Evolutionary conservation across 1,284 basidiomycete species (phyloP).

Genomic region (Rhodotorula sp.): DNA sequence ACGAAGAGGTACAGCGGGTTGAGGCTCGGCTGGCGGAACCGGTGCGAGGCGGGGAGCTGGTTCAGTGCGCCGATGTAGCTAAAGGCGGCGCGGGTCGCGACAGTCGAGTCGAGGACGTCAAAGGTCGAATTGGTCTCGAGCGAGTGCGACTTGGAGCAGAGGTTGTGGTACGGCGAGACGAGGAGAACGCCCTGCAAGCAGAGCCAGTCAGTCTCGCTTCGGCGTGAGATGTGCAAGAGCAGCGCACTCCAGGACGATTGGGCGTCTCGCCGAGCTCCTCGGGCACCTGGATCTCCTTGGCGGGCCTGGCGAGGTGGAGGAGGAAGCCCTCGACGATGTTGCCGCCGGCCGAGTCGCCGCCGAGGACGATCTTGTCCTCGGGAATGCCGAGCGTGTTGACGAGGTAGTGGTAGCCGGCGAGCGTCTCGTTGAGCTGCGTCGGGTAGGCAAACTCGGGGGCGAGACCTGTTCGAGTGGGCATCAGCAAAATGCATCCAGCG

Average conservation of each 20-base stretch:
- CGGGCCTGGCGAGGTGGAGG: constrained; percentile 33
- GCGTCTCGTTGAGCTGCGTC: constrained; percentile 63
- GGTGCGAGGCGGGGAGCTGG: constrained; percentile 2
- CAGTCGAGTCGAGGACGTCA: constrained; percentile 21
- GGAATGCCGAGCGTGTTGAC: constrained; percentile 56
- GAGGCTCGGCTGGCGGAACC: neutral
- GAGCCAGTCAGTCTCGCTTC: too few relatives aligned
- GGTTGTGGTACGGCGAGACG: constrained; percentile 31
- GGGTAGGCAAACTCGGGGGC: constrained; percentile 51
- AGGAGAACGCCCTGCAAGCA: constrained; percentile 28
- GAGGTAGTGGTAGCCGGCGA: constrained; percentile 65
- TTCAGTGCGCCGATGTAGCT: constrained; percentile 29
- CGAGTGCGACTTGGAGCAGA: constrained; percentile 14
- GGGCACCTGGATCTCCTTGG: constrained; percentile 19
- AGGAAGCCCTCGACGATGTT: constrained; percentile 57
- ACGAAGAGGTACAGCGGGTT: constrained; percentile 16
- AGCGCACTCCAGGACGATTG: constrained; percentile 17
- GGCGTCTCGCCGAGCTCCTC: constrained; percentile 19
- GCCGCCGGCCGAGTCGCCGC: constrained; percentile 69
- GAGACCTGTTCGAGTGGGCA: constrained; percentile 5
- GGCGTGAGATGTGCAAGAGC: accelerated
- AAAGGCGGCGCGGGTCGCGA: constrained; percentile 22
- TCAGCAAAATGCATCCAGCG: neutral
- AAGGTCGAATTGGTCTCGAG: constrained; percentile 8
- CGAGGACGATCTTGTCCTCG: constrained; percentile 63